A percentile compares a stretch with the other conserved stretches of the same genome.
Conservation (phyloP, 768 basidiomycete species). For the Udeniomyces megalosporus region DNA sequence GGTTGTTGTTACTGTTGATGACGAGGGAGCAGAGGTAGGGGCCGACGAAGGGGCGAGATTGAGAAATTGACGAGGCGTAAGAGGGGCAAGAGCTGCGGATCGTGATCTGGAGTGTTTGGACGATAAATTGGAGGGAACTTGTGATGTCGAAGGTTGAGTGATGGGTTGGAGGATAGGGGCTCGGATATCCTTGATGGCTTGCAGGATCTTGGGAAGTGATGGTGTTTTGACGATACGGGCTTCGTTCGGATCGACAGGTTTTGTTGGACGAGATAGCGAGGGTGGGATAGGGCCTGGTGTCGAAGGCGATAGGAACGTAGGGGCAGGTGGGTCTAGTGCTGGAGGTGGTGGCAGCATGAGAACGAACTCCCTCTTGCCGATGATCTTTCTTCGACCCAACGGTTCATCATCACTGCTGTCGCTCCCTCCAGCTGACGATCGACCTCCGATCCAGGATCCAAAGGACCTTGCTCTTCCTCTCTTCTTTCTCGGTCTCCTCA, state of each 20-base stretch:
- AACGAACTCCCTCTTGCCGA: conserved; percentile 48
- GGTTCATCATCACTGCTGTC: conserved; percentile 38
- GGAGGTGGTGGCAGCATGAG: conserved; percentile 43
- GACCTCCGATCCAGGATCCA: conserved; percentile 24
- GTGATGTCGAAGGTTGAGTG: conserved; percentile 9
- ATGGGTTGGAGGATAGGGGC: neutral
- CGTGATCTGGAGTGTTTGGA: neutral
- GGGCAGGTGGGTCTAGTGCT: conserved; percentile 11
- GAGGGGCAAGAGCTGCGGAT: neutral
- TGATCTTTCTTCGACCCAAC: conserved; percentile 47
- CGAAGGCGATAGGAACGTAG: conserved; percentile 16
- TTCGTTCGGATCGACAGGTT: neutral
- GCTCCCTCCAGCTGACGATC: conserved; percentile 35
- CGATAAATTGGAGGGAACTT: neutral
- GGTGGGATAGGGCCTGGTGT: conserved; percentile 24
- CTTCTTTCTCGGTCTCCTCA: conserved; percentile 16
- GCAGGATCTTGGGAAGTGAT: neutral
- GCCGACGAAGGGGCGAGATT: neutral
- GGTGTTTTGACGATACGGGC: neutral
- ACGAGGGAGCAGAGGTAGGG: neutral
- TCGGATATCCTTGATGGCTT: neutral
- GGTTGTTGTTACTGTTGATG: neutral
- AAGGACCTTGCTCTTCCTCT: neutral
- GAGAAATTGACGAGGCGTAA: conserved; percentile 12
- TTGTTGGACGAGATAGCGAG: neutral